Percentiles rank a stretch among this genome's conserved stretches.
phyloP scores from a whole-genome alignment of 2,329 filamentous ascomycete species.

The Arthroderma sp. region DNA sequence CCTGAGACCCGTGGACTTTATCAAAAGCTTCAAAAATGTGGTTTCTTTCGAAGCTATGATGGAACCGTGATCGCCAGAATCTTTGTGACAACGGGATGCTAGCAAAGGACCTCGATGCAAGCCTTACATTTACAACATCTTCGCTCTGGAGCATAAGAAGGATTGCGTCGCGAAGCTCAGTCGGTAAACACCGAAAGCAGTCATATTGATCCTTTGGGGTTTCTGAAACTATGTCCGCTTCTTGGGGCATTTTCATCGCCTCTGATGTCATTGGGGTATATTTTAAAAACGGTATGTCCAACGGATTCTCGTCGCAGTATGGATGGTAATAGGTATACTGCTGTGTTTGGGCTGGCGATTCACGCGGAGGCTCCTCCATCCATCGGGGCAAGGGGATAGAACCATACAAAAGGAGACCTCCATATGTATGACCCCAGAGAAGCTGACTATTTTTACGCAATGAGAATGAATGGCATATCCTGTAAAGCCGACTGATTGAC shows the following conservation, averaged over 20 bases:
- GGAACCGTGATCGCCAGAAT: conserved; percentile 15
- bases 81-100: conserved; percentile 10
- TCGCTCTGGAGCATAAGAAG: conserved; percentile 7
- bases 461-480: conserved; percentile 13
- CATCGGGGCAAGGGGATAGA: too few relatives aligned
- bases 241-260: too few relatives aligned
- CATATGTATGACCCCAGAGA: conserved; percentile 13
- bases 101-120: conserved; percentile 13
- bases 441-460: conserved; percentile 6
- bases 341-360: not conserved
- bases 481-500: conserved; percentile 12
- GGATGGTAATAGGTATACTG: too few relatives aligned
- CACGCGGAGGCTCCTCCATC: too few relatives aligned
- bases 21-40: conserved; percentile 10
- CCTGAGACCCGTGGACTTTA: conserved; percentile 1
- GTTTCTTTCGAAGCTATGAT: conserved; percentile 9
- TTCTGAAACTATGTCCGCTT: not conserved
- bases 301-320: too few relatives aligned
- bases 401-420: conserved; percentile 8
- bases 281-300: too few relatives aligned
- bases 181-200: conserved; percentile 10
- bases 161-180: conserved; percentile 13
- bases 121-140: conserved; percentile 9
- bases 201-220: conserved; percentile 5
- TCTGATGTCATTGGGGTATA: too few relatives aligned